phyloP scores from a whole-genome alignment of 1,139 yeast genomes.

The Candida freyschussii region DNA sequence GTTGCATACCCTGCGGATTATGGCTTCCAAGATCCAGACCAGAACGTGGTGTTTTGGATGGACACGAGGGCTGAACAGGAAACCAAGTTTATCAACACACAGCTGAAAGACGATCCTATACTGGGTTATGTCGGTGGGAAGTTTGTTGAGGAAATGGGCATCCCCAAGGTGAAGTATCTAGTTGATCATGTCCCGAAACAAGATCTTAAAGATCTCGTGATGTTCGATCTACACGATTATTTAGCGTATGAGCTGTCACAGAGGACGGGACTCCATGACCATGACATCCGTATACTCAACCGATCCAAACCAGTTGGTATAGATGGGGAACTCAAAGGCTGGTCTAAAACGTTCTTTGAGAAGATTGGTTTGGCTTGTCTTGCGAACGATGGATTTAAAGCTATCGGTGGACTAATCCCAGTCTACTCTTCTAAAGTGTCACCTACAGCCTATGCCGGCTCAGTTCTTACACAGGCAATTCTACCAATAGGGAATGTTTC shows the following conservation, averaged over 20 bases:
- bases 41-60: slow-evolving; percentile 57
- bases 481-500: slow-evolving; percentile 13
- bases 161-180: slow-evolving; percentile 46
- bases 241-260: slow-evolving; percentile 35
- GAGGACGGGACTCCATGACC: slow-evolving; percentile 8
- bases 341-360: slow-evolving; percentile 33
- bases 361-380: slow-evolving; percentile 21
- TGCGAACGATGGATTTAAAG: slow-evolving; percentile 15
- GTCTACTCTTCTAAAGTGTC: not conserved
- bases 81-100: slow-evolving; percentile 31
- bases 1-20: slow-evolving; percentile 31
- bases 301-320: slow-evolving; percentile 28
- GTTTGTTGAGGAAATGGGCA: slow-evolving; percentile 52
- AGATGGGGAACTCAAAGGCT: slow-evolving; percentile 57
- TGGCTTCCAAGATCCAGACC: slow-evolving; percentile 23
- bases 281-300: slow-evolving; percentile 8
- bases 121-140: slow-evolving; percentile 39
- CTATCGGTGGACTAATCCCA: slow-evolving; percentile 22
- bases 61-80: slow-evolving; percentile 41
- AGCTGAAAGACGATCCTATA: slow-evolving; percentile 15
- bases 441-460: slow-evolving; percentile 26
- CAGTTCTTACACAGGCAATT: too few relatives aligned
- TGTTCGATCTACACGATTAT: slow-evolving; percentile 53
- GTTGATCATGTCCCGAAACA: slow-evolving; percentile 24
- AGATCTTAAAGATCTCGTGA: slow-evolving; percentile 28